A percentile compares a stretch with the other conserved stretches of the same genome.
phyloP scores from a whole-genome alignment of 164 flowering plant species.

The Echeveria elegans region DNA sequence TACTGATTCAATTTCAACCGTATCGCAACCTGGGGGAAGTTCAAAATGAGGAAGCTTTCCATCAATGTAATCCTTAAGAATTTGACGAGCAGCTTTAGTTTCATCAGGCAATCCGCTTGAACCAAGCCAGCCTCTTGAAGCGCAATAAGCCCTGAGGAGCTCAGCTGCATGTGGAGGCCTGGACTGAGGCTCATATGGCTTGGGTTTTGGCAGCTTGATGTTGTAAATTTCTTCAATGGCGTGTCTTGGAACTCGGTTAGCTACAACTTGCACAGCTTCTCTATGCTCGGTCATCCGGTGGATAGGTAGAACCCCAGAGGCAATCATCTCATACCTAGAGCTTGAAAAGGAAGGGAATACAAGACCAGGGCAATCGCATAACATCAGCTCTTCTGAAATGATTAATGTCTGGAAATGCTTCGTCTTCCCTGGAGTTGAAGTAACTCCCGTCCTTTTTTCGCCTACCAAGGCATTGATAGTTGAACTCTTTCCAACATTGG shows the following conservation, averaged over 20 bases:
- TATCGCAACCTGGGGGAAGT: slow-evolving; percentile 54
- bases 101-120: slow-evolving; percentile 95
- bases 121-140: slow-evolving; percentile 81
- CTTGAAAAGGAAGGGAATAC: slow-evolving; percentile 94
- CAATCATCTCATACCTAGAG: slow-evolving; percentile 91
- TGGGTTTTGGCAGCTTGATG: slow-evolving; percentile 71
- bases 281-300: slow-evolving; percentile 88
- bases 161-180: slow-evolving; percentile 79
- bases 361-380: slow-evolving; percentile 96
- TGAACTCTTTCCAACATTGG: slow-evolving; percentile 96
- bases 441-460: slow-evolving; percentile 79
- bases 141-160: slow-evolving; percentile 65
- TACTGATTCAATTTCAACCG: slow-evolving; percentile 13
- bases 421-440: slow-evolving; percentile 97
- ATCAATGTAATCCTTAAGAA: slow-evolving; percentile 83
- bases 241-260: slow-evolving; percentile 57
- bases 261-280: slow-evolving; percentile 82
- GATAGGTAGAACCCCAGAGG: slow-evolving; percentile 87
- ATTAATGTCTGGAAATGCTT: slow-evolving; percentile 94
- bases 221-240: slow-evolving; percentile 62
- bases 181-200: slow-evolving; percentile 66
- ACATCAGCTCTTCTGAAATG: slow-evolving; percentile 66
- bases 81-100: slow-evolving; percentile 69
- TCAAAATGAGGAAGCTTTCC: slow-evolving; percentile 82
- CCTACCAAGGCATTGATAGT: slow-evolving; percentile 96